phyloP scores from a whole-genome alignment of 208 protist species.

The Crithidia fasciculata region DNA sequence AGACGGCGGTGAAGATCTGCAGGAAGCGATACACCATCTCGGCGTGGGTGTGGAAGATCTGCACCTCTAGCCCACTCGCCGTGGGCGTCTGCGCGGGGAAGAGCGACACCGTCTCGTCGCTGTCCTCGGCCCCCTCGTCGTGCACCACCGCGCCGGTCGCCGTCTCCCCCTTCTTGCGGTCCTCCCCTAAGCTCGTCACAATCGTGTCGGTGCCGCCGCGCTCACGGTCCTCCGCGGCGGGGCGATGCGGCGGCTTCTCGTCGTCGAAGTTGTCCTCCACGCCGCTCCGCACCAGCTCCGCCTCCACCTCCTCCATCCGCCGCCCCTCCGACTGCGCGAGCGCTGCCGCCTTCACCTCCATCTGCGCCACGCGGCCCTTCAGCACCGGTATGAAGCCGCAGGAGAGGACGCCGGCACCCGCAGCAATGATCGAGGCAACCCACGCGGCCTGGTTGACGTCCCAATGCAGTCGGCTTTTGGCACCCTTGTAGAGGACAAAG shows the following conservation, averaged over 20 bases:
- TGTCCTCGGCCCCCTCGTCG: conserved; percentile 23
- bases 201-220: neutral
- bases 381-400: conserved; percentile 64
- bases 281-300: conserved; percentile 13
- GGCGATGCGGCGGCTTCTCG: neutral
- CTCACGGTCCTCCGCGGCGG: neutral
- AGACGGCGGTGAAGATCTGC: conserved; percentile 84
- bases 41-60: conserved; percentile 53
- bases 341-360: conserved; percentile 38
- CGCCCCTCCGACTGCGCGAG: conserved; percentile 26
- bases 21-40: conserved; percentile 85
- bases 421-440: conserved; percentile 61
- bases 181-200: conserved; percentile 6
- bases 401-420: conserved; percentile 46
- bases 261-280: conserved; percentile 1
- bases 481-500: conserved; percentile 83
- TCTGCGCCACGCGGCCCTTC: conserved; percentile 40
- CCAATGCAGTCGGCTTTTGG: conserved; percentile 66
- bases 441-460: conserved; percentile 46
- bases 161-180: conserved; percentile 18
- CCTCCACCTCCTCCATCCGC: conserved; percentile 22
- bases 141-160: conserved; percentile 41
- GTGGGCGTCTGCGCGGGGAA: neutral
- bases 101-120: conserved; percentile 12
- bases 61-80: conserved; percentile 50